Percentiles rank a stretch among this genome's conserved stretches.
Evolutionary conservation across 1,284 basidiomycete genomes (phyloP).

Genomic region (Rhodotorula sp.): DNA sequence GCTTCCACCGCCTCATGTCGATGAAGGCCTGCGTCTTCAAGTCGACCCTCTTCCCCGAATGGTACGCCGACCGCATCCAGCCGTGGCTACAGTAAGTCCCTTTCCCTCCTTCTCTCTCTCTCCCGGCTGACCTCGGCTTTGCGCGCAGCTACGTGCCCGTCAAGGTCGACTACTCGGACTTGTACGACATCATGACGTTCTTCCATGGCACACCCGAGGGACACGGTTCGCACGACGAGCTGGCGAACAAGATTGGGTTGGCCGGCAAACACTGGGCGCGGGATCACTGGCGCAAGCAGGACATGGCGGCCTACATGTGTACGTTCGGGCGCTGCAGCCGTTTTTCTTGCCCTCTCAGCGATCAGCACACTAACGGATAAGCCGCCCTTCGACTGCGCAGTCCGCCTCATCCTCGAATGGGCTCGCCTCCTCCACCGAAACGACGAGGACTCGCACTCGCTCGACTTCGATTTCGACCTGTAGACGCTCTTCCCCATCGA

Average conservation of each 20-base stretch:
- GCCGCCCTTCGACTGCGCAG: not conserved
- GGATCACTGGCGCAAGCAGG: conserved; percentile 38
- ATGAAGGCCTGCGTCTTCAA: conserved; percentile 44
- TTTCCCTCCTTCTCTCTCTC: not conserved
- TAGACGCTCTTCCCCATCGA: too few relatives aligned
- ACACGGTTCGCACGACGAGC: conserved; percentile 39
- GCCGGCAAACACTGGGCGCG: conserved; percentile 43
- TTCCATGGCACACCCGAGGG: conserved; percentile 54
- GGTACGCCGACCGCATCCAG: conserved; percentile 44
- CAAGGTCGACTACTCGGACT: conserved; percentile 52
- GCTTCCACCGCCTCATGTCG: conserved; percentile 46
- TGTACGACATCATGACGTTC: conserved; percentile 60
- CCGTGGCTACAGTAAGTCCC: conserved; percentile 44
- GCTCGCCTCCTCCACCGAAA: conserved; percentile 34
- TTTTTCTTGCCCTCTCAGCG: too few relatives aligned
- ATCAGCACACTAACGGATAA: too few relatives aligned
- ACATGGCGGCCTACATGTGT: conserved; percentile 40
- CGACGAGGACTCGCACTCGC: conserved; percentile 25
- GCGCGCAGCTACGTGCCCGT: conserved; percentile 47
- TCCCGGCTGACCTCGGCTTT: conserved; percentile 42
- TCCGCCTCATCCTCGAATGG: conserved; percentile 39
- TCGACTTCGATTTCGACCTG: conserved; percentile 30
- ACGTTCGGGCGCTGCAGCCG: not conserved
- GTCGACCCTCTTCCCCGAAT: conserved; percentile 46
- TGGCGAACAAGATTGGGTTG: conserved; percentile 41